Evolutionary conservation across 2,329 filamentous ascomycete genomes (phyloP), one percentile per base, ranked within the genome.

Genomic region (Aspergillus sp.): DNA sequence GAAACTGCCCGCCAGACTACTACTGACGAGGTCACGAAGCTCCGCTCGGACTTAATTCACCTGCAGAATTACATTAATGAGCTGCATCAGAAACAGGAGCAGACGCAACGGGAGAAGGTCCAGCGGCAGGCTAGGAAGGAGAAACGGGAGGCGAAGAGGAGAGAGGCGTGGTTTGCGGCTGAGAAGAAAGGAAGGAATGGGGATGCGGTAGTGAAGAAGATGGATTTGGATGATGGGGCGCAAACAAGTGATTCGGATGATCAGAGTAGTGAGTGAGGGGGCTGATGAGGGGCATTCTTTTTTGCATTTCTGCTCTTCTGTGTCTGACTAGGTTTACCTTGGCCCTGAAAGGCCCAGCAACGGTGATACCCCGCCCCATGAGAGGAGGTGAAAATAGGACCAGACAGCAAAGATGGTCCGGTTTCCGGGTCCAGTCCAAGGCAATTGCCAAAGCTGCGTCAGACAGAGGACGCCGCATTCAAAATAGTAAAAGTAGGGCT

Each of bases 111-210:
- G 35, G 58, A 63, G 43, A 65, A 62, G 50, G 49, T 68, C 27
- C 53, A 56, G 39, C 64, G 62, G 6, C 65, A 66, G 53, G 63
- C 61, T 30, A 64, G 63, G 46, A 71, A 66, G 49, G 68, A 72
- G 46, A 66, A 68, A 25, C 62, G 65, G n/a, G 69, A 66, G 30
- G 50, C 58, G n/a, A 64, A 65, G 47, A 65, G 63, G 46, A 61
- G 71, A 48, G 61, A 73, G 54, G 68, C 68, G 19, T 74, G 71
- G 65, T 69, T 74, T 53, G 64, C 68, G 19, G 70, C 69, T 3
- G 70, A 73, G 51, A 74, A 68, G 51, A 67, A 64, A 48, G 71
- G 71, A 22, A 60, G 59, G 48, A 72, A 70, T 53, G 68, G 69
- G 1, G 69, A 72, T 56, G 57, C 57, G 5, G 59, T 58, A n/a